These are phyloP conservation scores for Moricandia arvensis DNA, from an alignment of 345 rosid genomes.

Conservation along the genomic window DNA sequence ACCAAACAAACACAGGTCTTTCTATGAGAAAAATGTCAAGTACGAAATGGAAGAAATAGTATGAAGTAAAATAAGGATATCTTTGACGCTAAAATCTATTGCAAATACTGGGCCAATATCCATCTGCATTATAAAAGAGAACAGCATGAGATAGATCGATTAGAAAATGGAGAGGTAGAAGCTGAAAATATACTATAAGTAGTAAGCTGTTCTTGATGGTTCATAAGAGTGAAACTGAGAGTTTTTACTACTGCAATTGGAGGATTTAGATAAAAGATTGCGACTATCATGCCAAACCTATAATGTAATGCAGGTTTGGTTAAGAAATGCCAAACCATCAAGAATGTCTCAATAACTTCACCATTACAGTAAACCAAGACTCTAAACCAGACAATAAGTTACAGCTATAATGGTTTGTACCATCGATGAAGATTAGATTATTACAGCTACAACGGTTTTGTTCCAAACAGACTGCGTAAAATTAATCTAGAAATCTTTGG, in stretches of 20 bases:
- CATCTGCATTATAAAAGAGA: slow-evolving; percentile 52
- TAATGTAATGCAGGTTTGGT: neutral
- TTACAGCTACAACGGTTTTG: neutral
- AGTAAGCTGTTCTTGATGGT: slow-evolving; percentile 6
- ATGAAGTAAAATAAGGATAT: slow-evolving; percentile 61
- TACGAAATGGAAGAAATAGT: slow-evolving; percentile 4
- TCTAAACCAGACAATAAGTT: neutral
- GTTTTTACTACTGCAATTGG: slow-evolving; percentile 4
- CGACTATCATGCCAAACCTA: neutral
- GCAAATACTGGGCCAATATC: slow-evolving; percentile 75
- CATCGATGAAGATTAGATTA: neutral
- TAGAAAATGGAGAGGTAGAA: neutral
- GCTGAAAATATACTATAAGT: neutral
- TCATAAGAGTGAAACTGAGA: slow-evolving; percentile 4
- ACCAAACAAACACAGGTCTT: slow-evolving; percentile 20
- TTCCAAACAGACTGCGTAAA: slow-evolving; percentile 3
- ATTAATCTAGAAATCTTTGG: neutral
- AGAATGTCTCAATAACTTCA: slow-evolving; percentile 12
- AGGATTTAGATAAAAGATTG: neutral
- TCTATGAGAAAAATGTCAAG: slow-evolving; percentile 11
- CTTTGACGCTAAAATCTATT: slow-evolving; percentile 76
- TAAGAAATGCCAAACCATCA: neutral
- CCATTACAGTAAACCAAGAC: slow-evolving; percentile 3
- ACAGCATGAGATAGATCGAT: slow-evolving; percentile 1
- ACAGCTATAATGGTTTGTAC: slow-evolving; percentile 1